Percentiles rank a stretch among this genome's conserved stretches.
These are phyloP conservation scores for Sporisorium graminicola DNA, from an alignment of 1,284 basidiomycete species.

Conservation along the genomic window DNA sequence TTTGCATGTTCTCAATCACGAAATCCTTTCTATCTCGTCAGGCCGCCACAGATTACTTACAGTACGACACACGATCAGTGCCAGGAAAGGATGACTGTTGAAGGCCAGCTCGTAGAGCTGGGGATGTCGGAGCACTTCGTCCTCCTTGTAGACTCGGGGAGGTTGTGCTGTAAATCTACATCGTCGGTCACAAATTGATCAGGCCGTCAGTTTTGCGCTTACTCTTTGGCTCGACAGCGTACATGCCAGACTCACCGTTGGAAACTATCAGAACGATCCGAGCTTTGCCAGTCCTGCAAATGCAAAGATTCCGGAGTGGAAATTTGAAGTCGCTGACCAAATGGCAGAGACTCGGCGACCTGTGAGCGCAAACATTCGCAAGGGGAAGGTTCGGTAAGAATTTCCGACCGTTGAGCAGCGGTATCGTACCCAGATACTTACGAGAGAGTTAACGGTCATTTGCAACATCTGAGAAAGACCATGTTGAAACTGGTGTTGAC, in stretches of 20 bases:
- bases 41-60: constrained; percentile 4
- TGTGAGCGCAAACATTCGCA: background rate
- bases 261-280: background rate
- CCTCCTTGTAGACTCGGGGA: background rate
- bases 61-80: constrained; percentile 30
- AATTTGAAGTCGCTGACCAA: constrained; percentile 16
- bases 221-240: background rate
- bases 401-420: background rate
- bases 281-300: background rate
- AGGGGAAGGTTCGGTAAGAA: background rate
- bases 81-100: constrained; percentile 37
- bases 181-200: background rate
- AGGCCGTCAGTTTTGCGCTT: background rate
- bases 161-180: background rate
- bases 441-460: constrained; percentile 11
- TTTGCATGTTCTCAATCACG: background rate
- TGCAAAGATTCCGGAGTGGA: background rate
- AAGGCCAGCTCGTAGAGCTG: constrained; percentile 31
- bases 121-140: background rate
- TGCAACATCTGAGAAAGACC: constrained; percentile 32
- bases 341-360: constrained; percentile 11
- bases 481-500: constrained; percentile 9
- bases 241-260: background rate
- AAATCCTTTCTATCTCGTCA: background rate
- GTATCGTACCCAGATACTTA: constrained; percentile 10